Evolutionary conservation across 2,329 filamentous ascomycete species (phyloP).

Genomic region (Venturia aucupariae): DNA sequence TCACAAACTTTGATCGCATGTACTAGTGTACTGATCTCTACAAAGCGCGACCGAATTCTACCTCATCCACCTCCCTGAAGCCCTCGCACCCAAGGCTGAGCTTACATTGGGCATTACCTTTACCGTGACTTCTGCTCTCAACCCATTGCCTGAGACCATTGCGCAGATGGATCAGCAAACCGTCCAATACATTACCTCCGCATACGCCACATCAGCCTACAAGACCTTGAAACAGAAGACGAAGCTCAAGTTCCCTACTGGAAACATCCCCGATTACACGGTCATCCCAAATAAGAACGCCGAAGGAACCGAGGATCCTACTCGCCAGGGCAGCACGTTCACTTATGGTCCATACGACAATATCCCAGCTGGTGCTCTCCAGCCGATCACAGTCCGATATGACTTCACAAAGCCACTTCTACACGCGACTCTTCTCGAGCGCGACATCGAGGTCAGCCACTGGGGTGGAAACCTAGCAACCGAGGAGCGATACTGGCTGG

Average conservation of each 20-base stretch:
- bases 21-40: conserved; percentile 25
- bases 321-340: conserved; percentile 75
- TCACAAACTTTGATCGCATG: neutral
- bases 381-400: conserved; percentile 73
- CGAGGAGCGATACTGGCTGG: conserved; percentile 85
- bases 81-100: conserved; percentile 67
- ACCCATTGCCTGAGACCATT: conserved; percentile 71
- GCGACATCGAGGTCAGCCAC: conserved; percentile 90
- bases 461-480: conserved; percentile 96
- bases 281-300: conserved; percentile 53
- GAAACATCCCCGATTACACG: conserved; percentile 77
- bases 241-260: conserved; percentile 77
- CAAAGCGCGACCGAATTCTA: conserved; percentile 58
- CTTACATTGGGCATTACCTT: conserved; percentile 84
- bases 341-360: conserved; percentile 86
- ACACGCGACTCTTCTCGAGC: conserved; percentile 69
- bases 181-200: conserved; percentile 75
- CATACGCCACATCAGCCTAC: conserved; percentile 78
- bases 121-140: conserved; percentile 68
- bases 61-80: conserved; percentile 65
- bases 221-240: conserved; percentile 89
- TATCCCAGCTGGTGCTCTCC: conserved; percentile 64
- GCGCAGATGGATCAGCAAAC: conserved; percentile 81
- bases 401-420: conserved; percentile 91
- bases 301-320: conserved; percentile 56